phyloP scores from a whole-genome alignment of 139 green algal species.

The Zygnema cylindricum region DNA sequence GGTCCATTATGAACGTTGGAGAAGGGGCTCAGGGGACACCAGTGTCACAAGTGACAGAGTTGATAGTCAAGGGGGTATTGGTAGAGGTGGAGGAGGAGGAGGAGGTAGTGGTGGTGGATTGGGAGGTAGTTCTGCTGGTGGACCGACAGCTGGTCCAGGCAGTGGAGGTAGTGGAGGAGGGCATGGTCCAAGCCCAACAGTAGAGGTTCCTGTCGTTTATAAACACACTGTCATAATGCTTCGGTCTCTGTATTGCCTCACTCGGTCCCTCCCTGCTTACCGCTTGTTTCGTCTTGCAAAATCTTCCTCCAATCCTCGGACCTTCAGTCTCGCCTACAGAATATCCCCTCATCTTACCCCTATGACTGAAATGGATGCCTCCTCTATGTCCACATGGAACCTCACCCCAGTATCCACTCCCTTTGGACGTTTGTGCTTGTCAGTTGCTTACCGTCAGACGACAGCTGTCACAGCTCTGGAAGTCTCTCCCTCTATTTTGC shows the following conservation, averaged over 20 bases:
- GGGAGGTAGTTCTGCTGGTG: background rate
- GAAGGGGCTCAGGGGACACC: background rate
- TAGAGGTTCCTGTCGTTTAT: slow-evolving; percentile 60
- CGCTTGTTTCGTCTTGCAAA: slow-evolving; percentile 21
- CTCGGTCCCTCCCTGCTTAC: slow-evolving; percentile 48
- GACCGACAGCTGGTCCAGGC: no score
- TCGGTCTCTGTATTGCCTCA: slow-evolving; percentile 49
- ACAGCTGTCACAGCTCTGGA: slow-evolving; percentile 46
- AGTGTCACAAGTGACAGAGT: background rate
- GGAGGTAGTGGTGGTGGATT: background rate
- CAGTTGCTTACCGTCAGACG: slow-evolving; percentile 50
- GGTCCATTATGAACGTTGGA: slow-evolving; percentile 46
- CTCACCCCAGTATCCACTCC: slow-evolving; percentile 47
- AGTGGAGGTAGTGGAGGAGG: background rate
- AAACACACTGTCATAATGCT: slow-evolving; percentile 57
- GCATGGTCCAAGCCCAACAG: background rate
- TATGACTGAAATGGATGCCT: slow-evolving; percentile 2
- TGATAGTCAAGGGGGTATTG: slow-evolving; percentile 5
- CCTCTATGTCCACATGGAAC: slow-evolving; percentile 20
- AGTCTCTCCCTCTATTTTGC: slow-evolving; percentile 30
- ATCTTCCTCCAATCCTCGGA: background rate
- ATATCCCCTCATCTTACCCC: background rate
- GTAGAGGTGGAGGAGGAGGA: slow-evolving; percentile 10
- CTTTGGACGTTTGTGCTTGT: slow-evolving; percentile 38
- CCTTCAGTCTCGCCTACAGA: background rate